Base-by-base conservation (phyloP, 768 basidiomycete genomes). In the Calocybe cyanea region DNA sequence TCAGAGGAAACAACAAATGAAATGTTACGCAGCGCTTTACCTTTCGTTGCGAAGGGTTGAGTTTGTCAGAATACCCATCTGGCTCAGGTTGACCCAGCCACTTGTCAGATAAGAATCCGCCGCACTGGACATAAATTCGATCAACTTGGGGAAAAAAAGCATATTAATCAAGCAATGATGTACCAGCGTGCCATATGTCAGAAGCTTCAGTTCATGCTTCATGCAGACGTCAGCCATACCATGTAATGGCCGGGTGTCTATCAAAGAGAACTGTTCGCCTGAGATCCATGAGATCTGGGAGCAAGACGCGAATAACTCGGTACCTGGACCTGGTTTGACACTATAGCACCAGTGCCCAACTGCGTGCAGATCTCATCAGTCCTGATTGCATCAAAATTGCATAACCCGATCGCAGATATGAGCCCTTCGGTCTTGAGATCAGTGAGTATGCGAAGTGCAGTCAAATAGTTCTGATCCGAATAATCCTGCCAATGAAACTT, bases 401-500 rank as follows among this genome's bases (percentile, higher is more conserved):
- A 86, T 34, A 92, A 68, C 2, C 89, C 89, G 19, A 92, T 73
- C 13, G 79, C 73, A 15, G 72, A 65, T 51, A 90, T 84, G 49
- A 76, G 59, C 3, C 80, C 81, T 44, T 81, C 76, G 1, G 63
- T 53, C 54, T 77, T 78, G n/a, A 91, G 63, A 49, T 81, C 76
- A 14, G 72, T 68, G 5, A 91, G 69, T 50, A 80, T 66, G 23
- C 72, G 69, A 37, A 78, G 56, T 1, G 72, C 72, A 2, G 52
- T 55, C 21, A 76, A 50, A 50, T 75, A 76, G n/a, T 64, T 63
- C 25, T 64, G 66, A 57, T 75, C 68, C 7, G 64, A 59, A 50
- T 78, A 78, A 76, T 91, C 78, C 52, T 89, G 80, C 88, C 88
- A 91, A 56, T 91, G 83, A 59, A 91, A 83, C 87, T 91, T 35